These are phyloP conservation scores for Chaetomium sp. DNA, from an alignment of 2,329 filamentous ascomycete species.

Conservation along the genomic window DNA sequence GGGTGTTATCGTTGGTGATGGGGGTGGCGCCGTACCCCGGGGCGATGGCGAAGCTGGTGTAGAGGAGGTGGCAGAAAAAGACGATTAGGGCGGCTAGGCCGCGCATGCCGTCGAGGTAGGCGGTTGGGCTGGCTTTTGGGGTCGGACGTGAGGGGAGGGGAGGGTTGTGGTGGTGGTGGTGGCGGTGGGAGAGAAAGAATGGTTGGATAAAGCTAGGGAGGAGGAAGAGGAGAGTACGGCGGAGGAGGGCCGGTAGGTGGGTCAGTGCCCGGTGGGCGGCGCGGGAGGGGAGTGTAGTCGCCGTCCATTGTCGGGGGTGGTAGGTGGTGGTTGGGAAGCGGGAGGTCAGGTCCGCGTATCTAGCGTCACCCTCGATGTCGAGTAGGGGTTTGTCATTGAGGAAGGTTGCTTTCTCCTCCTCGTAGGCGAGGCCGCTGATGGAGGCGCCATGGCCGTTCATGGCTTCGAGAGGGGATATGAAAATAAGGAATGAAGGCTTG, in stretches of 20 bases:
- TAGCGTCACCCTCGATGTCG: slow-evolving; percentile 49
- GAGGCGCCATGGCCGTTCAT: slow-evolving; percentile 47
- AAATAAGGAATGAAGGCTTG: background rate
- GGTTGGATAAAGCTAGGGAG: slow-evolving; percentile 56
- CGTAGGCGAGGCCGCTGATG: slow-evolving; percentile 42
- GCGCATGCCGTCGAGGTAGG: slow-evolving; percentile 61
- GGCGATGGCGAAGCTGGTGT: slow-evolving; percentile 55
- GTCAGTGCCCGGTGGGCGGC: background rate
- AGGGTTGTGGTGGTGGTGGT: slow-evolving; percentile 22
- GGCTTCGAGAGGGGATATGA: slow-evolving; percentile 29
- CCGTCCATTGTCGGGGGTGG: slow-evolving; percentile 30
- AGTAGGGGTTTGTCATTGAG: slow-evolving; percentile 49
- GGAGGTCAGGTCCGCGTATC: slow-evolving; percentile 38
- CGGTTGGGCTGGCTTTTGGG: slow-evolving; percentile 52
- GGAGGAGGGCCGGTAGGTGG: slow-evolving; percentile 37
- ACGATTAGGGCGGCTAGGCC: slow-evolving; percentile 59
- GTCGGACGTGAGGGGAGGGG: slow-evolving; percentile 35
- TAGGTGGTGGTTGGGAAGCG: slow-evolving; percentile 33
- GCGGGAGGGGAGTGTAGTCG: background rate
- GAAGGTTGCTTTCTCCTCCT: slow-evolving; percentile 52
- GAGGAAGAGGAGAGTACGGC: slow-evolving; percentile 49
- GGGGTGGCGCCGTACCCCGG: slow-evolving; percentile 51
- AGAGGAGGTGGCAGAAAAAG: slow-evolving; percentile 59
- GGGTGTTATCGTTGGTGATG: background rate
- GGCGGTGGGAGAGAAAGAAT: background rate